These are phyloP conservation scores for Phytopythium helicoides DNA, from an alignment of 352 stramenopile genomes.

Conservation along the genomic window DNA sequence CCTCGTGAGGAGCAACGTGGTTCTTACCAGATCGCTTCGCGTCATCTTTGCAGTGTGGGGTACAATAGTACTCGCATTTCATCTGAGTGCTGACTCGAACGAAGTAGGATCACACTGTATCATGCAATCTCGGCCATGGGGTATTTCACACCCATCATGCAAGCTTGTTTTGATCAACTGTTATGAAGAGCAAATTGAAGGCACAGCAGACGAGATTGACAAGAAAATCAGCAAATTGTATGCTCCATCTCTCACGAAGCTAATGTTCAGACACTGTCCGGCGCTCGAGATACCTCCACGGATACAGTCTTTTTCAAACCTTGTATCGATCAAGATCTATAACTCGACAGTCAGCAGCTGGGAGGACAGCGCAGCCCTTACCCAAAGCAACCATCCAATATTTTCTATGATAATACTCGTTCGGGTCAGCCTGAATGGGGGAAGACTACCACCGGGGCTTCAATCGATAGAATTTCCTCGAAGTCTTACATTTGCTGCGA, in stretches of 20 bases:
- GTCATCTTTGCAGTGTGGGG: slow-evolving; percentile 6
- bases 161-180: slow-evolving; percentile 37
- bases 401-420: slow-evolving; percentile 21
- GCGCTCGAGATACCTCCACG: slow-evolving; percentile 23
- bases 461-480: slow-evolving; percentile 2
- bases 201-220: slow-evolving; percentile 7
- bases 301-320: slow-evolving; percentile 11
- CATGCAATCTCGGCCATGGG: slow-evolving; percentile 40
- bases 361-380: slow-evolving; percentile 9
- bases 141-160: slow-evolving; percentile 24
- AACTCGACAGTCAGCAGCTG: slow-evolving; percentile 22
- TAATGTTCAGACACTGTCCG: slow-evolving; percentile 27
- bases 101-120: slow-evolving; percentile 14
- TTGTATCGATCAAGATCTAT: slow-evolving; percentile 27
- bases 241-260: slow-evolving; percentile 11
- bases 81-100: background rate
- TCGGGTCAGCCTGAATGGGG: slow-evolving; percentile 16
- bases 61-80: background rate
- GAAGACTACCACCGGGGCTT: slow-evolving; percentile 5
- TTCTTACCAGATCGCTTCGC: background rate
- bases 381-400: slow-evolving; percentile 10
- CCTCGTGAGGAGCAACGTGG: background rate
- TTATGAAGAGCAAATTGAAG: slow-evolving; percentile 7
- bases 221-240: slow-evolving; percentile 15
- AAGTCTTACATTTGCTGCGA: background rate